Conservation (phyloP, 768 basidiomycete species). For the Omphalotus guepiniiformis region DNA sequence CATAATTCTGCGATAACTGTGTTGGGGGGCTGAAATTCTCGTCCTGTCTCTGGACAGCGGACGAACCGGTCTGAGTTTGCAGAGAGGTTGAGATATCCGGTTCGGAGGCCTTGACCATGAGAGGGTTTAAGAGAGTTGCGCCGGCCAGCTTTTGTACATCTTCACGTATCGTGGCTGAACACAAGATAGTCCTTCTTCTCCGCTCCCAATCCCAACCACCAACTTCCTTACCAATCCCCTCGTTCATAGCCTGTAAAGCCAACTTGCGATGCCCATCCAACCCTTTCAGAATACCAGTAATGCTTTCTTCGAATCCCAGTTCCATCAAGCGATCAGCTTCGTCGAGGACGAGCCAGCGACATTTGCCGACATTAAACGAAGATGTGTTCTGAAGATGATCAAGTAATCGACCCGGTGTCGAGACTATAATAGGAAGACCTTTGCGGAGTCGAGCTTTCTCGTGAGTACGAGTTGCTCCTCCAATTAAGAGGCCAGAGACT, state of each 20-base stretch:
- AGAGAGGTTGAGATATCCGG: slow-evolving; percentile 34
- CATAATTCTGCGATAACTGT: slow-evolving; percentile 88
- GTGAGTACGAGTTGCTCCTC: slow-evolving; percentile 90
- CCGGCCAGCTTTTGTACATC: slow-evolving; percentile 94
- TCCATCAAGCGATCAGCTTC: slow-evolving; percentile 99
- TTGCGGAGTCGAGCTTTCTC: slow-evolving; percentile 95
- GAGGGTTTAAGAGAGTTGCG: slow-evolving; percentile 68
- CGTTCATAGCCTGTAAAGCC: slow-evolving; percentile 61
- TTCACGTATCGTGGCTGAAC: slow-evolving; percentile 94
- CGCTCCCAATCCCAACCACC: slow-evolving; percentile 84
- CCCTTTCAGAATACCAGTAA: slow-evolving; percentile 82
- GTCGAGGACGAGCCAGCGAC: slow-evolving; percentile 93
- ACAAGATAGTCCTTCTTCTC: slow-evolving; percentile 80
- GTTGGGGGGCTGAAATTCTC: slow-evolving; percentile 90
- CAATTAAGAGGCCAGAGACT: slow-evolving; percentile 88
- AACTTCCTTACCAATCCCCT: slow-evolving; percentile 66
- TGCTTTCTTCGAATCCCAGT: slow-evolving; percentile 94
- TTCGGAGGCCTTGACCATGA: slow-evolving; percentile 77
- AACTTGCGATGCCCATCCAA: slow-evolving; percentile 80
- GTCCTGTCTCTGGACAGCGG: slow-evolving; percentile 14
- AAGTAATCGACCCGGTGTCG: slow-evolving; percentile 91
- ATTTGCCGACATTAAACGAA: slow-evolving; percentile 89
- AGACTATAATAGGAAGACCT: slow-evolving; percentile 91
- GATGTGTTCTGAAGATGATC: slow-evolving; percentile 97
- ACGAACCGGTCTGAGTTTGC: slow-evolving; percentile 14